phyloP scores from a whole-genome alignment of 257 asterid species.

The Paraleonurus japonicus region DNA sequence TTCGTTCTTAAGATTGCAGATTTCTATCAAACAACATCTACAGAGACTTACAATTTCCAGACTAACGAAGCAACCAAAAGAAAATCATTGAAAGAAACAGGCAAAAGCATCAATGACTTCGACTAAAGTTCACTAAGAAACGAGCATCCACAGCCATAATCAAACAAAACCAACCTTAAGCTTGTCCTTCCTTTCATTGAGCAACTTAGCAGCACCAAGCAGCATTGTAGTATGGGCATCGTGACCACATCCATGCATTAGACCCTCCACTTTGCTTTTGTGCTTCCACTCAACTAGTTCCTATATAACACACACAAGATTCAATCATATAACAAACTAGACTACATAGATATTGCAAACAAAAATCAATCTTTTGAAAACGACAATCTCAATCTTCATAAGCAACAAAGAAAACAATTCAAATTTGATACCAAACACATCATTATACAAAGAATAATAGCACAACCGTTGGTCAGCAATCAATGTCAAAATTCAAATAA shows the following conservation, averaged over 20 bases:
- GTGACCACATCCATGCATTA: conserved; percentile 95
- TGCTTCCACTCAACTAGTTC: conserved; percentile 92
- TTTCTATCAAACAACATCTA: background rate
- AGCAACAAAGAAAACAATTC: background rate
- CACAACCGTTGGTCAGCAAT: background rate
- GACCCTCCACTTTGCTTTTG: conserved; percentile 75
- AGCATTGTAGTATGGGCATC: conserved; percentile 94
- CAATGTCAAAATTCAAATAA: background rate
- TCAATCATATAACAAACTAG: background rate
- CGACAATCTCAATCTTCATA: background rate
- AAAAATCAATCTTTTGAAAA: background rate
- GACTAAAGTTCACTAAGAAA: background rate
- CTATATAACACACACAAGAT: conserved; percentile 29
- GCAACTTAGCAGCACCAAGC: conserved; percentile 91
- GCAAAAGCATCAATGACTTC: background rate
- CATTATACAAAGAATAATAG: background rate
- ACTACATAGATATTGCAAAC: background rate
- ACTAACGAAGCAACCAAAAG: background rate
- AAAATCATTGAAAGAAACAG: background rate
- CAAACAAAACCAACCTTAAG: conserved; percentile 54
- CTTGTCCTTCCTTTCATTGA: conserved; percentile 55
- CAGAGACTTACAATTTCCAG: background rate
- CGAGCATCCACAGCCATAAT: background rate
- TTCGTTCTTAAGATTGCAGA: background rate
- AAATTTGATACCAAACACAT: background rate